Base-by-base conservation (phyloP, 345 rosid genomes). In the Hypericum androsaemum region DNA sequence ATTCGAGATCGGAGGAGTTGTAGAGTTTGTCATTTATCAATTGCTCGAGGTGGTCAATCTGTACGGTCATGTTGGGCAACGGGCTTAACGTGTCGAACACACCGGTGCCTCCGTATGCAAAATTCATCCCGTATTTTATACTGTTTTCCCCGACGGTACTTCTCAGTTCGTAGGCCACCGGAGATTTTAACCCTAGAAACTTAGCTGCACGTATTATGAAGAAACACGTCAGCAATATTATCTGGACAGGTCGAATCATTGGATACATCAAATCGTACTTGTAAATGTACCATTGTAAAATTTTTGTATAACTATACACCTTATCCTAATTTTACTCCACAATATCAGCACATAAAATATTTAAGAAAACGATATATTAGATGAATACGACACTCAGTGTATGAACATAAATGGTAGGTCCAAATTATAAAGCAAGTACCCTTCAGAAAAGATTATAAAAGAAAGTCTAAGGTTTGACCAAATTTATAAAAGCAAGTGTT, bases 31-130 rank as follows among this genome's bases (percentile, higher is more conserved):
- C 66, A 22, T 64, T 55, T 22, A 75, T 52, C 12, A 82, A 62
- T 7, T 57, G 60, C 52, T 79, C 66, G 50, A 87, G 76, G 53
- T 58, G 69, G 59, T 67, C 78, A 39, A 87, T 84, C 57, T 90
- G 98, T 54, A 75, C 64, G 0, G 82, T 81, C 96, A 87, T 79
- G 59, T 90, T 82, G 12, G 96, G 96, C 6, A 47, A 55, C 10
- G 66, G 41, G 28, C 10, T 13, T 7, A 48, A 4, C 2, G 95
- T 79, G 28, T 79, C 67, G 39, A 90, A 82, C 42, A 87, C 94
- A 5, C 98, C 94, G 0, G 92, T 80, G 15, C 92, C 95, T 48
- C 96, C 98, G 16, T 59, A 74, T 0, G 96, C 98, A 51, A 80
- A 84, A 59, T 90, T 90, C 76, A 90, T 67, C 12, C 98, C 96